Base-by-base conservation (phyloP, 2,329 filamentous ascomycete genomes). In the Dryadomyces quercus-mongolicae region DNA sequence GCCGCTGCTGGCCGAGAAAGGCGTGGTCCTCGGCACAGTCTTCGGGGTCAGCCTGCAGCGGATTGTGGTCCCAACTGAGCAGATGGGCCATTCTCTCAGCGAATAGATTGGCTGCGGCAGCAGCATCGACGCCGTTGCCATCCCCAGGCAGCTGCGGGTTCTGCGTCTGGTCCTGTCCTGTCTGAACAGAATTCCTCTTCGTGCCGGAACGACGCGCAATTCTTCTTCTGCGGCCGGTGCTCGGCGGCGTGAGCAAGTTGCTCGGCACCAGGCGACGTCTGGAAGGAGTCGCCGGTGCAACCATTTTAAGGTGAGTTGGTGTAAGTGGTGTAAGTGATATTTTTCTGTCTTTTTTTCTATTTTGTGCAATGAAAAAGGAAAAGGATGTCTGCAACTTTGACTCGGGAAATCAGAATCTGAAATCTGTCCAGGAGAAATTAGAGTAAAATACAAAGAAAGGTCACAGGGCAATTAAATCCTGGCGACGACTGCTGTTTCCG, bases 1-100 rank as follows among this genome's bases (percentile, higher is more conserved):
- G 68, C 53, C 70, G 67, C 1, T 56, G 58, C 40, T 47, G 44
- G 44, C 55, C 58, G 40, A 42, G 21, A 38, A 53, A 59, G 22
- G 15, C 5, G 36, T 59, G 57, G 42, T 34, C n/a, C 22, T 43
- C 20, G 20, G n/a, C 2, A 50, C 53, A 53, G 50, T 57, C 55
- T 9, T 46, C 25, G 6, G 8, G 13, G 50, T 57, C 52, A 1
- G 55, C 12, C 18, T 22, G 15, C 3, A 54, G 38, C 20, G 38
- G 21, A n/a, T 45, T 18, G 21, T 21, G n/a, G 38, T 49, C 38
- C 44, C 50, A 45, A 31, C 42, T 10, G 12, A 34, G 42, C n/a
- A 12, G 16, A 42, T 20, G 10, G 36, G 36, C 36, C 10, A 40
- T 12, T 2, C 15, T 5, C 10, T 40, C 15, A 5, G 36, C 36